Evolutionary conservation across 371 early-diverging fungal genomes (phyloP), one percentile per base, ranked within the genome.

Genomic region (Choanephora cucurbitarum): DNA sequence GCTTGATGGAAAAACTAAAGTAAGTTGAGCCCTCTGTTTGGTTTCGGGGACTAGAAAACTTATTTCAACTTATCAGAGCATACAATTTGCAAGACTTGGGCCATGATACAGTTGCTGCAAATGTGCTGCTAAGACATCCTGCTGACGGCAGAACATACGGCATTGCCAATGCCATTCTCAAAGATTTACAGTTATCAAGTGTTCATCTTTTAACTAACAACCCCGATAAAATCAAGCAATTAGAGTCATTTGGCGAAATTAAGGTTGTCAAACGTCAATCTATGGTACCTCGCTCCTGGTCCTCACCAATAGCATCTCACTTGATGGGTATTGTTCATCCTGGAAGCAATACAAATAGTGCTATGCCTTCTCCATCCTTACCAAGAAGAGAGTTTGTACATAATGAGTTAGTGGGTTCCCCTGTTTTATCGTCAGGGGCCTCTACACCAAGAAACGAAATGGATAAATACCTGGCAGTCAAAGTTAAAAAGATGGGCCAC

Each of bases 61-160:
- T 31, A 17, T 3, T 4, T 13, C 4, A 46, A 34, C 19, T 7
- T 23, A 44, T 5, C 67, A 90, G 92, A 64, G 98, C 98, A 7
- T 98, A 98, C 67, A 98, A 98, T 66, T 76, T 98, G 40, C 95
- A 95, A 64, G 98, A 98, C 69, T 74, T 90, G 46, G 98, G 98
- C 18, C 90, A 94, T 64, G 97, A 98, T 65, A 98, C 98, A 0
- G 90, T 95, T 18, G 86, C 89, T 49, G 97, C 98, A 42, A 98
- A 98, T 66, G 62, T 95, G 3, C 58, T 92, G 44, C 77, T 98
- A 32, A 87, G 91, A 55, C 94, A 94, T 56, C 95, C 94, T 1
- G 85, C 94, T 1, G 98, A 98, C 69, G 92, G 87, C 15, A 89
- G 98, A 17, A 87, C 87, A 0, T 98, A 98, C 64, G 90, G 91